Evolutionary conservation across 2,329 filamentous ascomycete species (phyloP), one percentile per base, ranked within the genome.

Genomic region (Colletotrichum magnum): DNA sequence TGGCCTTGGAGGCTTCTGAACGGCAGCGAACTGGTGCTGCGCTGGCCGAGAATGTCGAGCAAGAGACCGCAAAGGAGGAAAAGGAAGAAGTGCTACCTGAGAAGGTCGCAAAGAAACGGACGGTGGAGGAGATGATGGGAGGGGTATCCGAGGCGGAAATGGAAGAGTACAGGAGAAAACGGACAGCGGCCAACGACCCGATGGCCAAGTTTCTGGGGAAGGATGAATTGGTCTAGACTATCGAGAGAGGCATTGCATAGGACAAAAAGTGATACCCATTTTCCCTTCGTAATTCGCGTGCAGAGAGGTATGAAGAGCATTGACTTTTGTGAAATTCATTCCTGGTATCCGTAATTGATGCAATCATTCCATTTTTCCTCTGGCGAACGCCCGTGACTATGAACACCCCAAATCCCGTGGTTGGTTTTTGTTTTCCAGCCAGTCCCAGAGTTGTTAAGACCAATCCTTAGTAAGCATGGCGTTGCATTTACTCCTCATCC

Each of bases 121-220:
- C 92, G 1, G 82, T 94, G 36, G 90, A 93, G 64, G 93, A 97
- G 77, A 91, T 97, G 86, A 89, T 92, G 74, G 89, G 89, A 24
- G 93, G 92, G 1, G 87, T 96, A 13, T 91, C 91, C 0, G 94
- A 97, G 76, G 93, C 92, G 64, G 94, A 97, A 73, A 88, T 97
- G 83, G 95, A 98, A 67, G 90, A 92, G 69, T 97, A 97, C 79
- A 89, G 94, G 74, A 88, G 89, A 73, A 95, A 94, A 78, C 87
- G 91, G 72, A 88, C 89, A 59, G 90, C 89, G 32, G 90, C 91
- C 1, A 88, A 94, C 72, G 95, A 97, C 82, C 95, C 95, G 0
- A 97, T 97, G 95, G 93, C 94, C 1, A 90, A 89, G 6, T 89
- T 94, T 74, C 79, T 97, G 53, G 93, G 92, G 26, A 93, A 90